Percentiles rank a stretch among this genome's conserved stretches.
phyloP scores from a whole-genome alignment of 352 stramenopile genomes.

The Globisporangium splendens region DNA sequence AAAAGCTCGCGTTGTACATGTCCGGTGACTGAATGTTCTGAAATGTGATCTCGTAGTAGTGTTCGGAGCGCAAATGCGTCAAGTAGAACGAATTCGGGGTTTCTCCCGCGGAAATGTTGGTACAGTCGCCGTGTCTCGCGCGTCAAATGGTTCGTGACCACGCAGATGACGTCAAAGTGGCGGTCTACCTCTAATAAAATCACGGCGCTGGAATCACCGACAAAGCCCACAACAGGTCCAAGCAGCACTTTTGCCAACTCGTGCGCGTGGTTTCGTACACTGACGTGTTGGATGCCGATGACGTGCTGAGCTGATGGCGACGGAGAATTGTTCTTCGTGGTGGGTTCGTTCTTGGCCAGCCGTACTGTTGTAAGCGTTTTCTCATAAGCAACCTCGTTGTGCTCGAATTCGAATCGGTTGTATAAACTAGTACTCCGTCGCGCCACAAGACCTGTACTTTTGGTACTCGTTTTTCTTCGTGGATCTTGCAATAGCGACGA shows the following conservation, averaged over 20 bases:
- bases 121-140: conserved; percentile 37
- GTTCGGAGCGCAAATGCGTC: conserved; percentile 49
- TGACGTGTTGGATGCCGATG: conserved; percentile 15
- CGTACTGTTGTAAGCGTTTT: conserved; percentile 6
- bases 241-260: conserved; percentile 37
- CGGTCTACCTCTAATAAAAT: conserved; percentile 70
- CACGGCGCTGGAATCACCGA: conserved; percentile 48
- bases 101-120: conserved; percentile 41
- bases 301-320: conserved; percentile 11
- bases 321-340: conserved; percentile 19
- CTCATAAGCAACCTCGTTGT: conserved; percentile 17
- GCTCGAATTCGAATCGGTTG: conserved; percentile 50
- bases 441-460: conserved; percentile 1
- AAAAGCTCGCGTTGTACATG: conserved; percentile 43
- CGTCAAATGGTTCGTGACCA: conserved; percentile 48
- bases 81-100: conserved; percentile 61
- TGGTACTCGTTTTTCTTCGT: too few species aligned
- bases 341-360: not conserved
- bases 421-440: conserved; percentile 22
- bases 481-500: too few species aligned
- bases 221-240: conserved; percentile 69
- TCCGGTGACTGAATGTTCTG: conserved; percentile 37
- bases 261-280: conserved; percentile 15
- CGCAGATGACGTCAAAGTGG: conserved; percentile 45
- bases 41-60: conserved; percentile 57